Evolutionary conservation across 768 basidiomycete species (phyloP).

Genomic region (Tephrocybe sp.): DNA sequence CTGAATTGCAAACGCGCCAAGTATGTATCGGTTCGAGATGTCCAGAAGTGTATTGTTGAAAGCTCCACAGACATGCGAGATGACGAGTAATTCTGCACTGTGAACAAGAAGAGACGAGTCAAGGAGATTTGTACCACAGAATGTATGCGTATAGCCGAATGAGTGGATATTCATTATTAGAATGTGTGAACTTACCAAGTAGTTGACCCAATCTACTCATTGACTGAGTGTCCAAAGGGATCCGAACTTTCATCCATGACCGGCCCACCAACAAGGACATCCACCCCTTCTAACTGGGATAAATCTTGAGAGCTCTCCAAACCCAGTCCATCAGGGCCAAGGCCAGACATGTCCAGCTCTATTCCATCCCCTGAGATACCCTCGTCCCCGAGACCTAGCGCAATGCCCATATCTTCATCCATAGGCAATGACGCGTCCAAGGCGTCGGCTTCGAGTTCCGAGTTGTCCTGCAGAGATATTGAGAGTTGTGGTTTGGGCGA

Average conservation of each 20-base stretch:
- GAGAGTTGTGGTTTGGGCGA: conserved; percentile 68
- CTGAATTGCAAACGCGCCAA: background rate
- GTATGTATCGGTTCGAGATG: background rate
- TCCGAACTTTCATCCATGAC: conserved; percentile 61
- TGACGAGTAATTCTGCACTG: too few species aligned
- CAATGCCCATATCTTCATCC: conserved; percentile 42
- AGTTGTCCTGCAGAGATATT: conserved; percentile 47
- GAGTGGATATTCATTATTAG: background rate
- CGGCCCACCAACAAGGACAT: conserved; percentile 57
- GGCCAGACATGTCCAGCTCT: conserved; percentile 60
- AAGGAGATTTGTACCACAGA: background rate
- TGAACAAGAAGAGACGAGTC: too few species aligned
- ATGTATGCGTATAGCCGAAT: background rate
- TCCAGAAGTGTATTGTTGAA: background rate
- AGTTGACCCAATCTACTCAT: conserved; percentile 2
- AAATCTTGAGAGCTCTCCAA: conserved; percentile 56
- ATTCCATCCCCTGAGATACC: conserved; percentile 37
- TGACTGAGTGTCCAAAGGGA: conserved; percentile 48
- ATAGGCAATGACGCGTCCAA: conserved; percentile 57
- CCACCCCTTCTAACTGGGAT: conserved; percentile 52
- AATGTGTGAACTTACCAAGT: background rate
- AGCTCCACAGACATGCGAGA: too few species aligned
- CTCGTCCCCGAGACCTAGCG: conserved; percentile 38
- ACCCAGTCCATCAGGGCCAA: conserved; percentile 65
- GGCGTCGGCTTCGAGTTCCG: conserved; percentile 43